phyloP scores from a whole-genome alignment of 768 basidiomycete species.

The Phylloporus sp. region DNA sequence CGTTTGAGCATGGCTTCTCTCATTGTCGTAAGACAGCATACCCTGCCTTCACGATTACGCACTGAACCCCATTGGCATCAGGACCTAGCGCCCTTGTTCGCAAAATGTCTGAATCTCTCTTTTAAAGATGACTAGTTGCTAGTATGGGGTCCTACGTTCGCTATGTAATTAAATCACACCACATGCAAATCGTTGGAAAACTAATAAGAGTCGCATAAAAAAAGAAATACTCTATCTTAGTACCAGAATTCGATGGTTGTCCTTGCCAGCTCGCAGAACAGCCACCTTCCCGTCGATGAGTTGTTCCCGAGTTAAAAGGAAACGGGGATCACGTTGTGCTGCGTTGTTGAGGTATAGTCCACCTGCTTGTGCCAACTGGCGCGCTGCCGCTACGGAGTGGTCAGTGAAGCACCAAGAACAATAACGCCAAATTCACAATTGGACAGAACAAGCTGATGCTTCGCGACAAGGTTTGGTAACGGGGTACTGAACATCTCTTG shows the following conservation, averaged over 20 bases:
- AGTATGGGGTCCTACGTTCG: no score
- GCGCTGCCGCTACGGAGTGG: slow-evolving; percentile 53
- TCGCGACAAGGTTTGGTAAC: slow-evolving; percentile 57
- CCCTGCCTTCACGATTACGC: background rate
- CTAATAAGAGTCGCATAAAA: background rate
- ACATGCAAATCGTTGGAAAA: background rate
- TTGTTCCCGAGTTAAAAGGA: slow-evolving; percentile 37
- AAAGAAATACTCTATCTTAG: slow-evolving; percentile 18
- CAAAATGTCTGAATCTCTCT: slow-evolving; percentile 5
- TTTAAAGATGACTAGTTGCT: background rate
- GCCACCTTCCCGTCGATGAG: slow-evolving; percentile 60
- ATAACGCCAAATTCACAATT: slow-evolving; percentile 44
- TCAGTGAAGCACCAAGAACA: slow-evolving; percentile 5
- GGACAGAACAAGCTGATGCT: slow-evolving; percentile 54
- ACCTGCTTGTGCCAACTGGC: slow-evolving; percentile 53
- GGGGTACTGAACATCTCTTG: slow-evolving; percentile 50
- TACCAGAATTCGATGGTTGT: slow-evolving; percentile 57
- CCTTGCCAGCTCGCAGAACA: slow-evolving; percentile 71
- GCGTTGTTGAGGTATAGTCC: slow-evolving; percentile 72
- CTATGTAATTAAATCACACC: slow-evolving; percentile 15
- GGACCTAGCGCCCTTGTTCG: slow-evolving; percentile 22
- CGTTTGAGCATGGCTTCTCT: slow-evolving; percentile 20
- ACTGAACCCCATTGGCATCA: slow-evolving; percentile 8
- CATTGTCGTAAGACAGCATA: slow-evolving; percentile 17
- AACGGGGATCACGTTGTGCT: slow-evolving; percentile 46